Percentiles rank a stretch among this genome's conserved stretches.
Evolutionary conservation across 352 stramenopile species (phyloP).

Genomic region (Bremia lactucae): DNA sequence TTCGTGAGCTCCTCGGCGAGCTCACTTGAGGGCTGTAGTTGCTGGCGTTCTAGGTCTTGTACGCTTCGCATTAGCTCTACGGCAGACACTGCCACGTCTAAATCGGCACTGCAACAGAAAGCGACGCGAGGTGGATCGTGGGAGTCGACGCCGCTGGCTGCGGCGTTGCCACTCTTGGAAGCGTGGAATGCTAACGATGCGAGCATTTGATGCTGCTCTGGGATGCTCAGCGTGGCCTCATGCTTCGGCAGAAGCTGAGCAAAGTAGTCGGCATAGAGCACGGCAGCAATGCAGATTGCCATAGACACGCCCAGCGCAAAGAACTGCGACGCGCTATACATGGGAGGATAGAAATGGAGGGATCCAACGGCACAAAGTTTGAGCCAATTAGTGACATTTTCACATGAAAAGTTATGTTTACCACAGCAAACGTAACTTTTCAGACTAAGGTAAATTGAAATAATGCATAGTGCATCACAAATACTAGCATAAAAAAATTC

Average conservation of each 20-base stretch:
- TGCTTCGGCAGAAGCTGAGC: slow-evolving; percentile 31
- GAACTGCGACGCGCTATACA: slow-evolving; percentile 59
- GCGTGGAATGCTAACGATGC: slow-evolving; percentile 55
- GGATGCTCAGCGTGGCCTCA: slow-evolving; percentile 21
- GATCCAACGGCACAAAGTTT: neutral
- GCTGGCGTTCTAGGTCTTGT: slow-evolving; percentile 29
- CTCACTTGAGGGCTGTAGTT: slow-evolving; percentile 35
- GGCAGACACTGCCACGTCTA: slow-evolving; percentile 67
- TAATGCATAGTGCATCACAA: too few species aligned
- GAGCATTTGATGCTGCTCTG: slow-evolving; percentile 58
- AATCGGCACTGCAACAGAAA: slow-evolving; percentile 75
- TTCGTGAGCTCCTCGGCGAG: slow-evolving; percentile 17
- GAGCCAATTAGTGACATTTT: too few species aligned
- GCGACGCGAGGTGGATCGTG: slow-evolving; percentile 34
- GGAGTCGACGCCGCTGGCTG: slow-evolving; percentile 1
- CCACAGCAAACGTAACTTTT: too few species aligned
- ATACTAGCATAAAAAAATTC: too few species aligned
- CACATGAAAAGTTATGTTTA: too few species aligned
- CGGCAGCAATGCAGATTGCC: slow-evolving; percentile 32
- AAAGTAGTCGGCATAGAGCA: slow-evolving; percentile 55
- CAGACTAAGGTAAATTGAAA: too few species aligned
- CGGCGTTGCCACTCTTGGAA: slow-evolving; percentile 12
- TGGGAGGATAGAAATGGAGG: slow-evolving; percentile 5
- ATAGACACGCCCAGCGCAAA: slow-evolving; percentile 44
- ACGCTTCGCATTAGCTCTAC: slow-evolving; percentile 65